Evolutionary conservation across 495 filamentous ascomycete genomes (phyloP), one percentile per base, ranked within the genome.

Genomic region (Hypoxylon intermedium): DNA sequence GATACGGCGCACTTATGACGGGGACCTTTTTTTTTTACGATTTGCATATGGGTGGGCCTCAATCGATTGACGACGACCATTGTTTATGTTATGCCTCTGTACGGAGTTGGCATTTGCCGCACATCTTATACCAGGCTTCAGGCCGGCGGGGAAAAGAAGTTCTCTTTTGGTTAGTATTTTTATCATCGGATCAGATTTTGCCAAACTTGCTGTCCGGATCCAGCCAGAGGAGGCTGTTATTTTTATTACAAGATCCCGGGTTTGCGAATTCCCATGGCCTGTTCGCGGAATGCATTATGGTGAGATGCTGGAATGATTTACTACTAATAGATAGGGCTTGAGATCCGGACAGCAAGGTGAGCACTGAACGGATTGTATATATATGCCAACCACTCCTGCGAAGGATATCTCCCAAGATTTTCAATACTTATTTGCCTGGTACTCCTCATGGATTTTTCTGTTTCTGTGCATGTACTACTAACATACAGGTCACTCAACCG

Each of bases 311-410:
- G 67, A 60, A 61, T 51, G 59, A 57, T 58, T 65, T 36, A 54
- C 47, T 57, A 67, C 56, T 70, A 69, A 69, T 57, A 73, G 69
- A 72, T 65, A 71, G 66, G 68, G 68, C 71, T 68, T 56, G 56
- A 48, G 67, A 70, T 71, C 74, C 70, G 74, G 77, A 74, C 77
- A 79, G 77, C 77, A 72, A 76, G 76, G 76, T 80, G 74, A 80
- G 76, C 75, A 65, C 63, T 73, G 68, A 69, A 69, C 63, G 53
- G 63, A 74, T 75, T 79, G 72, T 74, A 76, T 78, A 75, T 75
- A 69, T 73, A 65, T 73, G 67, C 74, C 65, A 69, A 70, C 68
- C 68, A 69, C 48, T 65, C 56, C 67, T 70, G 68, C 66, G 68
- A 71, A 71, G 66, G 68, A 73, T 67, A 46, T 65, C 64, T 70